phyloP scores from a whole-genome alignment of 768 basidiomycete species.

The Lanmaoa pseudosensibilis region DNA sequence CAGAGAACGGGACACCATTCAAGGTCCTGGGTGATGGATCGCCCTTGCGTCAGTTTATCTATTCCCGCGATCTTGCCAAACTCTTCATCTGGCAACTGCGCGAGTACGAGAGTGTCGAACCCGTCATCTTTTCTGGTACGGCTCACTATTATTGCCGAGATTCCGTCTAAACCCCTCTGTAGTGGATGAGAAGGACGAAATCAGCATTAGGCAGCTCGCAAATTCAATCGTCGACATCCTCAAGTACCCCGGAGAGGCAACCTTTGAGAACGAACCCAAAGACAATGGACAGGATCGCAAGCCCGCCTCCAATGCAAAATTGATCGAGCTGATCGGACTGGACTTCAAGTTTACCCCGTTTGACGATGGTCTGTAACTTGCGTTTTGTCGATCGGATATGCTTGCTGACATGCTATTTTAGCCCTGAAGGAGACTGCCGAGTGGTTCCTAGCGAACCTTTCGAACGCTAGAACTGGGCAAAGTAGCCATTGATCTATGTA shows the following conservation, averaged over 20 bases:
- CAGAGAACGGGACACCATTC: conserved; percentile 80
- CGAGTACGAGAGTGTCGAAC: conserved; percentile 91
- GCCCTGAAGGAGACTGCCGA: conserved; percentile 76
- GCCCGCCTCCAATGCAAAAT: conserved; percentile 90
- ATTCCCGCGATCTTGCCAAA: conserved; percentile 93
- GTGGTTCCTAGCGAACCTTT: conserved; percentile 87
- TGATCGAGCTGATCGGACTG: conserved; percentile 64
- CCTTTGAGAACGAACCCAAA: conserved; percentile 60
- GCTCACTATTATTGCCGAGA: not conserved
- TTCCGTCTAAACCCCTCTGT: not conserved
- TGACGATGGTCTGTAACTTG: conserved; percentile 56
- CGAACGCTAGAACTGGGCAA: conserved; percentile 63
- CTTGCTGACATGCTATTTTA: conserved; percentile 24
- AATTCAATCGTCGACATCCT: conserved; percentile 88
- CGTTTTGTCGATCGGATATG: not conserved
- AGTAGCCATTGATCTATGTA: conserved; percentile 18
- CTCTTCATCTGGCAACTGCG: conserved; percentile 91
- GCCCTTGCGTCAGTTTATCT: conserved; percentile 96
- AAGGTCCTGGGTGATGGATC: conserved; percentile 87
- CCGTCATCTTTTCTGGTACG: conserved; percentile 85
- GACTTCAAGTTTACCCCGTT: conserved; percentile 93
- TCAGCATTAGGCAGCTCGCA: conserved; percentile 87
- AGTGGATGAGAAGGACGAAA: conserved; percentile 94
- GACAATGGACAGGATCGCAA: conserved; percentile 96
- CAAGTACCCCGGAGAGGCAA: conserved; percentile 74